These are phyloP conservation scores for Heracleum sosnowskyi DNA, from an alignment of 129 eudicot species.

Conservation along the genomic window DNA sequence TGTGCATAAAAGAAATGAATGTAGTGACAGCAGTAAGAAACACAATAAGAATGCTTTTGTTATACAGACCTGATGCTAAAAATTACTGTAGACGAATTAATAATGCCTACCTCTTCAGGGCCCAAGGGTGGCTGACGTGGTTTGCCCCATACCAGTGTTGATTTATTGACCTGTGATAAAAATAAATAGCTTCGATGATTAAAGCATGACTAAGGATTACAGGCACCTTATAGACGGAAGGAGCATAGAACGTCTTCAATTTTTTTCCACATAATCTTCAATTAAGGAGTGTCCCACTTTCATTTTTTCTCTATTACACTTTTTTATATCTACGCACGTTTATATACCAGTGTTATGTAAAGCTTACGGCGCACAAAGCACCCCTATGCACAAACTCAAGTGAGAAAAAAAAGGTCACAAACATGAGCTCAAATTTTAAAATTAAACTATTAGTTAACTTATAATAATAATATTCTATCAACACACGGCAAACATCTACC, in stretches of 20 bases:
- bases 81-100: background rate
- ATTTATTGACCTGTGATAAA: constrained; percentile 63
- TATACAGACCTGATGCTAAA: background rate
- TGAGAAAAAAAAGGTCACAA: background rate
- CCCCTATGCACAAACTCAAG: background rate
- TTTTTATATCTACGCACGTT: background rate
- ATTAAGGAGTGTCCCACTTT: background rate
- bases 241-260: background rate
- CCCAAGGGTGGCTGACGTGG: constrained; percentile 90
- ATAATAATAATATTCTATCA: background rate
- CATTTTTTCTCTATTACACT: background rate
- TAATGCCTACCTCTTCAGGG: constrained; percentile 55
- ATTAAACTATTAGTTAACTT: background rate
- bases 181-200: constrained; percentile 1
- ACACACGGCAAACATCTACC: background rate
- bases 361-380: background rate
- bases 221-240: background rate
- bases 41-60: background rate
- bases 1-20: background rate
- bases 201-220: background rate
- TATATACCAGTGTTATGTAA: background rate
- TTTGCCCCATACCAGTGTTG: constrained; percentile 84
- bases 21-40: background rate
- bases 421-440: no score
- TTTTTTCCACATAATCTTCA: background rate